Evolutionary conservation across 371 early-diverging fungal species (phyloP), one percentile per base, ranked within the genome.

Genomic region (Mucor lusitanicus): DNA sequence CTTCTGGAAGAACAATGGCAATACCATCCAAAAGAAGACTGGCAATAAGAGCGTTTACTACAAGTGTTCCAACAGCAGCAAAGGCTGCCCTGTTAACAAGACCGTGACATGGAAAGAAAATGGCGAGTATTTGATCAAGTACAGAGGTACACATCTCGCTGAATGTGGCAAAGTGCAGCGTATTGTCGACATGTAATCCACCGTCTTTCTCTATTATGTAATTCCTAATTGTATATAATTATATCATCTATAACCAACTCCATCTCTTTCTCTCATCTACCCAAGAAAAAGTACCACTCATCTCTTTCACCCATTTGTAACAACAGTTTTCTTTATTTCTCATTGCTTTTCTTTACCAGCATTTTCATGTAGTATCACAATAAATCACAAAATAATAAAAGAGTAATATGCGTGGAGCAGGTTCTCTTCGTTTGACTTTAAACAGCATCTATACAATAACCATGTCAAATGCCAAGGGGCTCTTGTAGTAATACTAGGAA

Each of bases 41-140:
- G 86, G 86, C 28, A 78, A 80, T 35, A 84, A 83, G 67, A 84
- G 84, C 56, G 80, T 85, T 21, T 85, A 86, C 55, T 86, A 82
- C 61, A 86, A 86, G 65, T 86, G 86, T 19, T 77, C 80, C 27
- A 77, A 80, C 48, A 77, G 81, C 35, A 72, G 71, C 42, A 81
- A 78, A 79, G 84, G 84, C 7, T 85, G 85, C 55, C 80, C 85
- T 48, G 89, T 89, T 2, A 89, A 89, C 69, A 89, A 89, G 67
- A 89, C 89, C 2, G 88, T 88, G 28, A 88, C 86, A 15, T 83
- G 87, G 72, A 83, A 81, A 64, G 88, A 86, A 46, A 83, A 81
- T 58, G 86, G 85, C 15, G 86, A 86, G 56, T 89, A 81, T 61
- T 65, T 86, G 27, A 89, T 88, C 64, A 89, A 89, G 63, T 87